Evolutionary conservation across 1,284 basidiomycete genomes (phyloP), one percentile per base, ranked within the genome.

Genomic region (Austropuccinia psidii): DNA sequence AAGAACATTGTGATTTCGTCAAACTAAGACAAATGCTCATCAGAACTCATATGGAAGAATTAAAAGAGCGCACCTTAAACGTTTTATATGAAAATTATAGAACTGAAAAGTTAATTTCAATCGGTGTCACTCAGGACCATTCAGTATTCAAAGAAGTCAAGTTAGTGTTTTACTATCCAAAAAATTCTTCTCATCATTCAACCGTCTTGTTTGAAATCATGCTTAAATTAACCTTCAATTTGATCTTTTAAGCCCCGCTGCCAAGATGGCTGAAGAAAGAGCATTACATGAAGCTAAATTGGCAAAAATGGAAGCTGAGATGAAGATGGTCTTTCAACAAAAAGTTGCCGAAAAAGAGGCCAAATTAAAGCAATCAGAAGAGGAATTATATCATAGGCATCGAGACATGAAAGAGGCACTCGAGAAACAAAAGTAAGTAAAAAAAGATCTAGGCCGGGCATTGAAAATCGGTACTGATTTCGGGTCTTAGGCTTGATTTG

Each of bases 11-110:
- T 78, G 94, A 97, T 82, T 98, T 98, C 81, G 92, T 96, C 82
- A 97, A 97, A 83, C 89, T 98, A 75, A 88, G 94, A 69, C 94
- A 97, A 82, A 97, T 98, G 94, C 89, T 98, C 57, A 90, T 98
- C 78, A 86, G 93, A 76, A 96, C 94, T 6, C 94, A 96, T 82
- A 98, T 97, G 94, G 94, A 97, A 81, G 93, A 98, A 81, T 85
- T 98, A 76, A 85, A 93, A 79, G 94, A 97, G 83, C 89, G 93
- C 82, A 97, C 94, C 77, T 93, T 93, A 80, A 87, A 91, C 78
- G 87, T 89, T 43, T 85, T 97, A 70, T 98, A 98, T 81, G 94
- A 97, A 85, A 91, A 93, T 81, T 97, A 94, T 88, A 86, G 93
- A 82, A 91, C 90, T 76, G 91, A 96, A 81, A 97, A 97, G 82